Base-by-base conservation (phyloP, 805 yeast genomes). In the Kazachstania psychrophila region DNA sequence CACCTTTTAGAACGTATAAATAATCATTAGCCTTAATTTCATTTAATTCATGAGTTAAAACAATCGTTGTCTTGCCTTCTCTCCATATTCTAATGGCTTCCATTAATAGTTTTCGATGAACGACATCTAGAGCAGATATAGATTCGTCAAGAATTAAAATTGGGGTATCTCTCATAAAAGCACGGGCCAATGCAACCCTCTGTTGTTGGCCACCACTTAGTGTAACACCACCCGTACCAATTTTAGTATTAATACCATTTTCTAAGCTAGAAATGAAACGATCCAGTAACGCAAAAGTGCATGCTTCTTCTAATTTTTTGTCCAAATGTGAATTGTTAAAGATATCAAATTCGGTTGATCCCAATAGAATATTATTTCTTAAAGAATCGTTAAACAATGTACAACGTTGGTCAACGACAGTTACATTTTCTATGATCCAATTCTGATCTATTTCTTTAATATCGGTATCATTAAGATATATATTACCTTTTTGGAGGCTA, bases 201-300 rank as follows among this genome's bases (percentile, higher is more conserved):
- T 92, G 98, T 38, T 69, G 73, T 55, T 92, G 96, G 0, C 99
- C 99, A 4, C 97, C 97, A 44, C 95, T 84, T 7, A 89, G 61
- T 2, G 66, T 49, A 3, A 69, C 51, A 3, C 74, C 72, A 10
- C 63, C 60, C 2, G 52, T 48, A 0, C 77, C 73, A 7, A 84
- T 44, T 3, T 52, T 42, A 0, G 83, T 73, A 13, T 79, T 67
- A 3, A 74, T 24, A 0, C 88, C 85, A 4, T 71, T 51, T 0
- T 79, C 75, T 1, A 79, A 53, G 23, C 58, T 61, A 5, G 51
- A 47, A 0, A 81, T 54, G 2, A 81, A 58, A 1, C 69, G 69
- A 1, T 64, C 61, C 10, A 86, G 60, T 6, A 70, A 58, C 1
- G 86, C 70, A 44, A 77, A 63, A 5, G 66, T 58, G 25, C 72